Evolutionary conservation across 179 eudicot genomes (phyloP).

Genomic region (Camellia oleifera): DNA sequence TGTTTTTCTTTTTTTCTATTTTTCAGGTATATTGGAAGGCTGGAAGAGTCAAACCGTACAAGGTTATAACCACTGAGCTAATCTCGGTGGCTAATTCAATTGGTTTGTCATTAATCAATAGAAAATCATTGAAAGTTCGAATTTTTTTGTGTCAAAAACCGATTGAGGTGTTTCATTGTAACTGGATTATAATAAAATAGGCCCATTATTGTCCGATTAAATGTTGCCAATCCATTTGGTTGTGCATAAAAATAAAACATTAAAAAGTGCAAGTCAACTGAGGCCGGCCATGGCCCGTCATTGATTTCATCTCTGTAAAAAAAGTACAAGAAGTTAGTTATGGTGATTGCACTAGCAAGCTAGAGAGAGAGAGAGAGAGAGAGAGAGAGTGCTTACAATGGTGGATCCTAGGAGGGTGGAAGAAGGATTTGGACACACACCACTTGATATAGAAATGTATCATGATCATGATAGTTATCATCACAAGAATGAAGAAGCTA

Average conservation of each 20-base stretch:
- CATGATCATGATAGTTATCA: neutral
- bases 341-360: neutral
- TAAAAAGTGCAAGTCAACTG: neutral
- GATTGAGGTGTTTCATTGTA: too few relatives aligned
- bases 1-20: too few relatives aligned
- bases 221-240: too few relatives aligned
- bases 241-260: too few relatives aligned
- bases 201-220: neutral
- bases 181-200: too few relatives aligned
- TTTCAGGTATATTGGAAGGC: too few relatives aligned
- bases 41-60: too few relatives aligned
- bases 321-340: neutral
- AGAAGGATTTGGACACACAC: slow-evolving; percentile 23
- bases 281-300: neutral
- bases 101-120: neutral
- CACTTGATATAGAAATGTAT: neutral
- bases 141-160: neutral
- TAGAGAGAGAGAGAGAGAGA: too few relatives aligned
- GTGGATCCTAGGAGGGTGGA: slow-evolving; percentile 25
- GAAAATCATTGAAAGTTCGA: neutral
- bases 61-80: too few relatives aligned
- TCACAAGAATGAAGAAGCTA: neutral
- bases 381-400: slow-evolving; percentile 8
- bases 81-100: too few relatives aligned
- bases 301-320: neutral